Percentiles rank a stretch among this genome's conserved stretches.
phyloP scores from a whole-genome alignment of 768 basidiomycete genomes.

The Termitomyces sp. region DNA sequence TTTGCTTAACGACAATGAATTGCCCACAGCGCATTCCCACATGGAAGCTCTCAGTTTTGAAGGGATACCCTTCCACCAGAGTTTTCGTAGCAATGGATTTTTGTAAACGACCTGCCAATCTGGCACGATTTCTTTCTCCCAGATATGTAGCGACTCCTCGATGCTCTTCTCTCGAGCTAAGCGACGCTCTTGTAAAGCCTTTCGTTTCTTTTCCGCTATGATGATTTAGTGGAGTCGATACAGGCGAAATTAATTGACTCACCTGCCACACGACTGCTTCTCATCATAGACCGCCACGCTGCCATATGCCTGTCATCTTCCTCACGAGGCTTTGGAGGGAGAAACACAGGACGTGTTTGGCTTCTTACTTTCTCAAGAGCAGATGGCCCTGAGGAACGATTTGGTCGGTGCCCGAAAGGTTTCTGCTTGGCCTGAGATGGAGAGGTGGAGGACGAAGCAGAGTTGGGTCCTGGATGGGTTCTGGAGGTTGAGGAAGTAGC shows the following conservation, averaged over 20 bases:
- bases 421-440: constrained; percentile 18
- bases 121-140: constrained; percentile 77
- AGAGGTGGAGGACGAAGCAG: constrained; percentile 24
- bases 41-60: constrained; percentile 70
- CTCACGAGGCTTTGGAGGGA: constrained; percentile 75
- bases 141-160: constrained; percentile 63
- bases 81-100: constrained; percentile 54
- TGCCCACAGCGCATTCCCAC: constrained; percentile 87
- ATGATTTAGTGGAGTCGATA: not conserved
- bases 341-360: constrained; percentile 74
- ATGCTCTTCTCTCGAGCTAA: constrained; percentile 58
- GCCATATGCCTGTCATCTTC: constrained; percentile 83
- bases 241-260: constrained; percentile 16
- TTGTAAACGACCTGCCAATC: constrained; percentile 76
- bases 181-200: constrained; percentile 56
- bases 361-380: constrained; percentile 74
- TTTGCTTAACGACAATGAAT: constrained; percentile 76
- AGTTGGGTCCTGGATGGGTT: constrained; percentile 14
- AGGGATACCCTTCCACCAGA: constrained; percentile 92
- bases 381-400: constrained; percentile 61
- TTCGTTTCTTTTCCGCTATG: constrained; percentile 66
- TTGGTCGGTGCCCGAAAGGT: constrained; percentile 30
- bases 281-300: constrained; percentile 89
- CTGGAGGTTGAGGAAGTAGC: constrained; percentile 11
- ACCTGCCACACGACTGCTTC: constrained; percentile 71